phyloP scores from a whole-genome alignment of 345 rosid genomes.

The Microthlaspi erraticum region DNA sequence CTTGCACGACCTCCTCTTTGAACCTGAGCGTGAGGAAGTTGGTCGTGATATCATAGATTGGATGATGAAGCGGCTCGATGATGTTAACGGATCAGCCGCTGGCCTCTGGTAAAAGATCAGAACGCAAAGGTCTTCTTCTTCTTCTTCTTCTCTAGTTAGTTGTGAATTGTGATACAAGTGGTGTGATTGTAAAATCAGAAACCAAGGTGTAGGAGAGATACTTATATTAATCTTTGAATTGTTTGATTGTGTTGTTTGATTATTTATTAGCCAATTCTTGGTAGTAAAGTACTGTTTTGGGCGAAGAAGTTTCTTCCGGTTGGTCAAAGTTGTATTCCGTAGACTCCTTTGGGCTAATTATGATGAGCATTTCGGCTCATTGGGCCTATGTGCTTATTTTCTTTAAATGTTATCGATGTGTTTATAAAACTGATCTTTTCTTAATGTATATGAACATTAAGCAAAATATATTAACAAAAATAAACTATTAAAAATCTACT shows the following conservation, averaged over 20 bases:
- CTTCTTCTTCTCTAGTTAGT: conserved; percentile 34
- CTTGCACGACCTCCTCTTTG: conserved; percentile 93
- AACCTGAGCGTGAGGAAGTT: conserved; percentile 87
- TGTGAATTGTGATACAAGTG: conserved; percentile 37
- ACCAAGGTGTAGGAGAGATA: conserved; percentile 15
- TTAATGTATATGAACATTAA: too few relatives aligned
- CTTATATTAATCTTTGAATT: conserved; percentile 18
- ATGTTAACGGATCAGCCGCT: conserved; percentile 37
- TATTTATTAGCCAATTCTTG: conserved; percentile 4
- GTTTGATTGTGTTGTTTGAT: conserved; percentile 22
- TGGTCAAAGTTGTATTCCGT: not conserved
- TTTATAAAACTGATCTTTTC: too few relatives aligned
- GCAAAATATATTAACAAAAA: too few relatives aligned
- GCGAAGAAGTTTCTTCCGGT: not conserved
- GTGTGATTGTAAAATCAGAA: conserved; percentile 36
- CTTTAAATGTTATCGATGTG: too few relatives aligned
- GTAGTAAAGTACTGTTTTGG: not conserved
- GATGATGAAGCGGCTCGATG: conserved; percentile 74
- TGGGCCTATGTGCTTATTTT: not conserved
- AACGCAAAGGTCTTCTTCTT: not conserved
- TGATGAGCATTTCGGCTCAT: not conserved
- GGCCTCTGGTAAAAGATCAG: conserved; percentile 35
- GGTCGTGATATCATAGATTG: conserved; percentile 80
- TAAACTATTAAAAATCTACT: too few relatives aligned
- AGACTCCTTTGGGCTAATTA: not conserved